Conservation (phyloP, 495 filamentous ascomycete species). For the Trichoderma gamsii region DNA sequence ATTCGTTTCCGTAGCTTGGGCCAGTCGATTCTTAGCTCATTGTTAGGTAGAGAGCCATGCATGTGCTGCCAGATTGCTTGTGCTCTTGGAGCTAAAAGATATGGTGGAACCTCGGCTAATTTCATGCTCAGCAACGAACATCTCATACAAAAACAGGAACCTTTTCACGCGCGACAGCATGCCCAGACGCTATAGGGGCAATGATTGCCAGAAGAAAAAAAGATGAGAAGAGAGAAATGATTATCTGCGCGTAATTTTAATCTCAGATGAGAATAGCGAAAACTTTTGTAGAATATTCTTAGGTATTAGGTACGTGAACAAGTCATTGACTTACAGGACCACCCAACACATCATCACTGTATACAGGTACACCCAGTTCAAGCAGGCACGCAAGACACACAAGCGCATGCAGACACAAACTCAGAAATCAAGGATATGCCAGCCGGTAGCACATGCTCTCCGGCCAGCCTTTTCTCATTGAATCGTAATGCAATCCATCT, state of each 20-base stretch:
- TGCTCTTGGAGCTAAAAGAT: neutral
- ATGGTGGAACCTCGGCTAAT: slow-evolving; percentile 14
- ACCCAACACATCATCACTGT: no score
- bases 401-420: neutral
- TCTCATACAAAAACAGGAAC: neutral
- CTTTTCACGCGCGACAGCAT: neutral
- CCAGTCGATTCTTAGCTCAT: neutral
- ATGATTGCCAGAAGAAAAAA: neutral
- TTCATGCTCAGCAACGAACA: neutral
- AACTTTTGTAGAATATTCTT: no score
- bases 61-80: neutral
- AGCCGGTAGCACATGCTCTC: neutral
- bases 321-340: no score
- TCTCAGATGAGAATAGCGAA: no score
- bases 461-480: neutral
- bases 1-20: neutral
- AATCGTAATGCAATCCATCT: neutral
- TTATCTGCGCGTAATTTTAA: neutral
- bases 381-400: neutral
- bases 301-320: no score
- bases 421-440: neutral
- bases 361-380: no score
- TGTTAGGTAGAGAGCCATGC: neutral
- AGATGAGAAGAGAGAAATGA: neutral
- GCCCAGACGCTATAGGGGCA: neutral